Conservation (phyloP, 163 green algal genomes). For the Scenedesmus sp. region DNA sequence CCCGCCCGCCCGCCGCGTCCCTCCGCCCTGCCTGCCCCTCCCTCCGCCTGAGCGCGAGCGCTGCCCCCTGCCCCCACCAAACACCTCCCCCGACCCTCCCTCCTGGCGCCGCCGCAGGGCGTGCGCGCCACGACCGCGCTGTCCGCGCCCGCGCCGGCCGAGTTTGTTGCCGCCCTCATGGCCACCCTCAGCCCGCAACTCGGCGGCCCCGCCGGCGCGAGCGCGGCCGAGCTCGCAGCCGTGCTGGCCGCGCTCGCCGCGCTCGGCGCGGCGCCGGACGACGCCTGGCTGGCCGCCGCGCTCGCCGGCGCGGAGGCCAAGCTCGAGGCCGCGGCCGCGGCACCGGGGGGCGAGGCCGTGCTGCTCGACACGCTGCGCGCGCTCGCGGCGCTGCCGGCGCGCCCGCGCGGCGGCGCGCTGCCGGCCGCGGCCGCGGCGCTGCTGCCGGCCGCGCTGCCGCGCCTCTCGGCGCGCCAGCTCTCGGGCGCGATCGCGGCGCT, state of each 20-base stretch:
- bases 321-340: not conserved
- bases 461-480: slow-evolving; percentile 5
- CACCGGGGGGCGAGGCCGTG: slow-evolving; percentile 6
- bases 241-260: slow-evolving; percentile 4
- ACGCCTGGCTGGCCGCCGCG: slow-evolving; percentile 8
- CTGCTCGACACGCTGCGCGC: slow-evolving; percentile 5
- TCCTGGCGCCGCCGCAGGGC: slow-evolving; percentile 5
- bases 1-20: too few species aligned
- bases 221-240: not conserved
- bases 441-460: slow-evolving; percentile 1
- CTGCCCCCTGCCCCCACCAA: too few species aligned
- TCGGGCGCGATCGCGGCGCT: slow-evolving; percentile 18
- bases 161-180: slow-evolving; percentile 20
- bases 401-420: not conserved
- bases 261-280: not conserved
- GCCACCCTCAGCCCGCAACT: slow-evolving; percentile 19
- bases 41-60: too few species aligned
- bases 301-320: slow-evolving; percentile 26
- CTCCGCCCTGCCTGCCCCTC: too few species aligned
- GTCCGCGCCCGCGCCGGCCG: not conserved
- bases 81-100: too few species aligned
- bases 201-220: not conserved
- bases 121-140: slow-evolving; percentile 16
- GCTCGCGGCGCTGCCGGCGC: slow-evolving; percentile 5
- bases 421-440: not conserved